A percentile compares a stretch with the other conserved stretches of the same genome.
Evolutionary conservation across 1,139 yeast species (phyloP).

Genomic region (Kodamaea anthophila): DNA sequence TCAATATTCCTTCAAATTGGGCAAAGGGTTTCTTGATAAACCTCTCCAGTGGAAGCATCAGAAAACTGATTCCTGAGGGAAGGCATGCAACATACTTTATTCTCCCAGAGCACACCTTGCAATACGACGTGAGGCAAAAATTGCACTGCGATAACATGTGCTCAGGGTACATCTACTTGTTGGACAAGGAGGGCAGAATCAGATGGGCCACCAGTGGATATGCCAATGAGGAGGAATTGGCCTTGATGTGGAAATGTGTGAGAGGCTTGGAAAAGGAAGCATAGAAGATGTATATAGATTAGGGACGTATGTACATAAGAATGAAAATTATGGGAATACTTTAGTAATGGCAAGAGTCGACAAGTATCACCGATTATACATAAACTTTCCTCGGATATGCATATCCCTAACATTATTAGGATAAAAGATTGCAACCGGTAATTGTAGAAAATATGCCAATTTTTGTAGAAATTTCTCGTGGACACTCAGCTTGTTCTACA

Average conservation of each 20-base stretch:
- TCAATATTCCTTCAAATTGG: conserved; percentile 67
- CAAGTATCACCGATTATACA: background rate
- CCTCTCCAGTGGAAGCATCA: conserved; percentile 41
- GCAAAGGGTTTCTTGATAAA: conserved; percentile 61
- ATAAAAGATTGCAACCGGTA: too few species aligned
- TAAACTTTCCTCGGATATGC: conserved; percentile 1
- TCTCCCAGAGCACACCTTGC: conserved; percentile 55
- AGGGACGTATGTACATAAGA: too few species aligned
- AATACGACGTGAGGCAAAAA: conserved; percentile 52
- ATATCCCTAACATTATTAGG: too few species aligned
- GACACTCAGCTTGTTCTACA: too few species aligned
- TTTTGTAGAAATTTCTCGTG: too few species aligned
- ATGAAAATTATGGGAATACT: too few species aligned
- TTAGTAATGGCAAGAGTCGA: background rate
- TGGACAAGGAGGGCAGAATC: conserved; percentile 67
- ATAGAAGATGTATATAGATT: background rate
- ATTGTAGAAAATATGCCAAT: too few species aligned
- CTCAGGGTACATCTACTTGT: conserved; percentile 76
- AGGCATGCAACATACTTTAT: conserved; percentile 60
- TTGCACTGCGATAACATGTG: conserved; percentile 68
- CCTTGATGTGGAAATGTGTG: conserved; percentile 63
- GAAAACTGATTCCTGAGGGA: conserved; percentile 36
- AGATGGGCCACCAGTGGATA: conserved; percentile 93
- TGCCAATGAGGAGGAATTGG: conserved; percentile 57
- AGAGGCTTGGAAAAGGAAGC: conserved; percentile 40